phyloP scores from a whole-genome alignment of 2,329 filamentous ascomycete species.

The Sclerotiophoma versabilis region DNA sequence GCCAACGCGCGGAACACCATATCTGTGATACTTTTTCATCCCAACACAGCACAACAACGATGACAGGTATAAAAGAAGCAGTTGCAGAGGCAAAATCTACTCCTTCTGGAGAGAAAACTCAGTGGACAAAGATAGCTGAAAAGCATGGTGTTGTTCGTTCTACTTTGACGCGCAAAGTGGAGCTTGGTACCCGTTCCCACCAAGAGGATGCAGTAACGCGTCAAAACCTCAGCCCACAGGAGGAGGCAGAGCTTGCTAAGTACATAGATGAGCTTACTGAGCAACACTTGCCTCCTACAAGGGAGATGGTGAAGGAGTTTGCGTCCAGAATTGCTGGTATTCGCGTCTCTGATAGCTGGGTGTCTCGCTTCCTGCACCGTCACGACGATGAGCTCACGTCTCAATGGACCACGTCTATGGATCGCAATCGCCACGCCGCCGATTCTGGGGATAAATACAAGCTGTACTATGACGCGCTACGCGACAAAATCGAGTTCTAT shows the following conservation, averaged over 20 bases:
- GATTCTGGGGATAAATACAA: slow-evolving; percentile 12
- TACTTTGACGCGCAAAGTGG: background rate
- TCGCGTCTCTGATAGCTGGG: slow-evolving; percentile 22
- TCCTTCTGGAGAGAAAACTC: too few relatives aligned
- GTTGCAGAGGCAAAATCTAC: too few relatives aligned
- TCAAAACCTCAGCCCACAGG: slow-evolving; percentile 4
- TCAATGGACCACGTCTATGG: slow-evolving; percentile 23
- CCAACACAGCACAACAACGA: background rate
- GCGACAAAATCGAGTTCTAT: background rate
- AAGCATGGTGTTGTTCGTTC: background rate
- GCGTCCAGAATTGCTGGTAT: slow-evolving; percentile 18
- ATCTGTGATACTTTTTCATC: background rate
- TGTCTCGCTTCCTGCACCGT: slow-evolving; percentile 21
- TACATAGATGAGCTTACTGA: slow-evolving; percentile 25
- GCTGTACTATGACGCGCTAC: background rate
- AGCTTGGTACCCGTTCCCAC: background rate
- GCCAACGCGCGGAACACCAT: background rate
- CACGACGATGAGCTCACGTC: slow-evolving; percentile 17
- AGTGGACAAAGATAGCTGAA: too few relatives aligned
- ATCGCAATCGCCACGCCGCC: slow-evolving; percentile 24
- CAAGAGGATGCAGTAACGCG: background rate
- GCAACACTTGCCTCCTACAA: too few relatives aligned
- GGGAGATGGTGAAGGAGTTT: slow-evolving; percentile 18
- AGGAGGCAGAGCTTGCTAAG: slow-evolving; percentile 24
- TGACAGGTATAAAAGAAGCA: slow-evolving; percentile 4